A percentile compares a stretch with the other conserved stretches of the same genome.
phyloP scores from a whole-genome alignment of 1,284 basidiomycete species.

The Austropuccinia psidii region DNA sequence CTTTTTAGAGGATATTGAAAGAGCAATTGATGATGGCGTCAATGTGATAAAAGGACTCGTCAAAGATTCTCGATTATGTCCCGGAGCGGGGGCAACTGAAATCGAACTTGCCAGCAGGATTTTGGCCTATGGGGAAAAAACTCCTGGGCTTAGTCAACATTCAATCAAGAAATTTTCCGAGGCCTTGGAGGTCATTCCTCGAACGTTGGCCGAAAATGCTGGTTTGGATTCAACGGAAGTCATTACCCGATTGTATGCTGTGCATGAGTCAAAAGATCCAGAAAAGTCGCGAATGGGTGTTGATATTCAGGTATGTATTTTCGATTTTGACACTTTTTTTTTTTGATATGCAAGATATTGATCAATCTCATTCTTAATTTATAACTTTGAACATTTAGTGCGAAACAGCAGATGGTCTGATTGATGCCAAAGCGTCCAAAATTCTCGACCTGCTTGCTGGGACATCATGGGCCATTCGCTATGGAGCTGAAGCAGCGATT shows the following conservation, averaged over 20 bases:
- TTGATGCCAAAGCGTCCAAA: slow-evolving; percentile 57
- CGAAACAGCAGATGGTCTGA: slow-evolving; percentile 63
- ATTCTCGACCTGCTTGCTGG: slow-evolving; percentile 78
- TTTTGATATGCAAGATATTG: neutral
- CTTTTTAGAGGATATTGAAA: slow-evolving; percentile 87
- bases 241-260: slow-evolving; percentile 76
- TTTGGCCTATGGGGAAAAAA: slow-evolving; percentile 74
- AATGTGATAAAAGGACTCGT: slow-evolving; percentile 91
- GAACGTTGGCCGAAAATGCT: slow-evolving; percentile 92
- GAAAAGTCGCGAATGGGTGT: slow-evolving; percentile 69
- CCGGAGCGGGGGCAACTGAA: slow-evolving; percentile 91
- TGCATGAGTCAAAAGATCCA: slow-evolving; percentile 60
- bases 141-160: slow-evolving; percentile 88
- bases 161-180: slow-evolving; percentile 83
- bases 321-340: neutral
- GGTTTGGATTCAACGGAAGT: slow-evolving; percentile 90
- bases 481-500: slow-evolving; percentile 88
- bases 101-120: slow-evolving; percentile 79
- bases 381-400: slow-evolving; percentile 50
- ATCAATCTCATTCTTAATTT: neutral
- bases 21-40: slow-evolving; percentile 93
- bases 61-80: slow-evolving; percentile 80
- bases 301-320: slow-evolving; percentile 68
- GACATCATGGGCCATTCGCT: slow-evolving; percentile 78
- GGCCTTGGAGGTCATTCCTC: slow-evolving; percentile 84